Base-by-base conservation (phyloP, 371 early-diverging fungal species). In the Mucor mucedo region DNA sequence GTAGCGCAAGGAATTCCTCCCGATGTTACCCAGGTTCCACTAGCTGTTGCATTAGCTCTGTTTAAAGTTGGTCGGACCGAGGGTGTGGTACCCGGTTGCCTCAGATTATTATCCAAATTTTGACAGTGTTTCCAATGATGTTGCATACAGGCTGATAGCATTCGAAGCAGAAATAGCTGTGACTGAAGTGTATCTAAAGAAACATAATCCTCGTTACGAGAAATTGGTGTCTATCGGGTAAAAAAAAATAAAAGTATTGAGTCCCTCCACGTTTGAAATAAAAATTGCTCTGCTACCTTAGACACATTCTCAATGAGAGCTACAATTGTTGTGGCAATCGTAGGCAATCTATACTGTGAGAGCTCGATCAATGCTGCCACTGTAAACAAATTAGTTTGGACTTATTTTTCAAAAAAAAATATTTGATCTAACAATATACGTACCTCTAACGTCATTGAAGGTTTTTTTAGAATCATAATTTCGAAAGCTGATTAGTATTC, bases 71-170 rank as follows among this genome's bases (percentile, higher is more conserved):
- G 59, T 40, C 58, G 52, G 16, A 39, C 33, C 4, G 35, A 28
- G 16, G 63, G 47, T 30, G 8, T n/a, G 10, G 21, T 16, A 8
- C 49, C 39, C 5, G 14, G 16, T 38, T 59, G 48, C 28, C 6
- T 7, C 11, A 13, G 13, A 10, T 42, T 44, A 11, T 44, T 52
- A 29, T 57, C 40, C 32, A 27, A 21, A 10, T 61, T 7, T 32
- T 65, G 65, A 28, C 45, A 52, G 11, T 65, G 68, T 55, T 42
- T 79, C 91, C 90, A 90, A 57, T 84, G 82, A 41, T 83, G 83
- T 29, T 84, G 81, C 79, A 89, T 78, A 70, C 91, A 92, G 28
- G 84, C 84, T 11, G 85, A 84, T 40, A 90, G 60, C 50, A 90
- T 72, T 52, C 84, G 73, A 54, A 92, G 76, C n/a, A 90, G 63